Evolutionary conservation across 163 green algal genomes (phyloP).

Genomic region (Prototheca wickerhamii): DNA sequence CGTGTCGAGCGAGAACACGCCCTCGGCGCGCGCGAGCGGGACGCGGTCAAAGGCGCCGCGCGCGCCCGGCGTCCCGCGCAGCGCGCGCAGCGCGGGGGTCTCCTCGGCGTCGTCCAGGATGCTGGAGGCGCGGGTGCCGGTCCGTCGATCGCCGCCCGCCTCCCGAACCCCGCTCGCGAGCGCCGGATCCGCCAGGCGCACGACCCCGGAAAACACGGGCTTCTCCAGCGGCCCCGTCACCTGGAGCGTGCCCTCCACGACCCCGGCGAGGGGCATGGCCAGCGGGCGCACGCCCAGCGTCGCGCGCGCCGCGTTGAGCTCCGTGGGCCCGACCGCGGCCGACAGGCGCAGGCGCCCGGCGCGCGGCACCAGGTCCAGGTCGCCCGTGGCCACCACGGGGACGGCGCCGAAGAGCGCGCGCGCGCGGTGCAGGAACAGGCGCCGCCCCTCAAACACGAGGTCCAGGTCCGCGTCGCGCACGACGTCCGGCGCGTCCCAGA

Average conservation of each 20-base stretch:
- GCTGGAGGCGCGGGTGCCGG: not conserved
- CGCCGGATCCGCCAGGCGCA: not conserved
- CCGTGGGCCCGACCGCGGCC: conserved; percentile 53
- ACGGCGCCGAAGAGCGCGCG: conserved; percentile 63
- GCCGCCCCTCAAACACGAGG: conserved; percentile 81
- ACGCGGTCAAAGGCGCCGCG: conserved; percentile 76
- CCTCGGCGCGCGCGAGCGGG: conserved; percentile 48
- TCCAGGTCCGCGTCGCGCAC: conserved; percentile 65
- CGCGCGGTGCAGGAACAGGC: conserved; percentile 86
- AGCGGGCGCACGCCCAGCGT: conserved; percentile 76
- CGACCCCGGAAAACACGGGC: conserved; percentile 73
- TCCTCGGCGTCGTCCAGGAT: conserved; percentile 37
- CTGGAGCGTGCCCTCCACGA: conserved; percentile 73
- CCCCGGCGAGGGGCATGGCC: conserved; percentile 70
- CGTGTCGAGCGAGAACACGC: conserved; percentile 80
- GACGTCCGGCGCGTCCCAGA: conserved; percentile 90
- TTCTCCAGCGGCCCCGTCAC: conserved; percentile 80
- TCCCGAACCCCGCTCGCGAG: not conserved
- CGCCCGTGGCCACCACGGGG: conserved; percentile 58
- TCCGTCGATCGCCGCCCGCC: not conserved
- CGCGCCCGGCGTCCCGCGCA: conserved; percentile 26
- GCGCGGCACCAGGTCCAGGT: conserved; percentile 83
- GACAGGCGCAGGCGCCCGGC: conserved; percentile 60
- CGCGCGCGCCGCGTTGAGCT: conserved; percentile 82
- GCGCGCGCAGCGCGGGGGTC: conserved; percentile 32